A percentile compares a stretch with the other conserved stretches of the same genome.
Conservation (phyloP, 768 basidiomycete species). For the Tulasnella sp. region DNA sequence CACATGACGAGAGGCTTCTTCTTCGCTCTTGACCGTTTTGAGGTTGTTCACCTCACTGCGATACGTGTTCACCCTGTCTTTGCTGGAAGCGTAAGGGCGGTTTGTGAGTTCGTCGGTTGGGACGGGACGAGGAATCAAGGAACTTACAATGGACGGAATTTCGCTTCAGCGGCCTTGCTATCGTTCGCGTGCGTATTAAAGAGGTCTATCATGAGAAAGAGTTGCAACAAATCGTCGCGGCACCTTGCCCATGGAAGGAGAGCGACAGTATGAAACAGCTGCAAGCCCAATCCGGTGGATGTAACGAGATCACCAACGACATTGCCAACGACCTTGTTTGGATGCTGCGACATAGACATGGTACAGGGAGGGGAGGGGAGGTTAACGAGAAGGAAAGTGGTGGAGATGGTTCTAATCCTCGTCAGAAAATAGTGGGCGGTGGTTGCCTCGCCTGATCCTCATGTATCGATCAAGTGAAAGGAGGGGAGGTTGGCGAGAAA, state of each 20-base stretch:
- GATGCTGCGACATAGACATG: not conserved
- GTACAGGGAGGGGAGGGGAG: not conserved
- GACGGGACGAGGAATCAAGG: not conserved
- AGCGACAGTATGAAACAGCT: not conserved
- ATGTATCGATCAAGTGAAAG: not conserved
- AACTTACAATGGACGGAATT: not conserved
- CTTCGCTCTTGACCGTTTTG: not conserved
- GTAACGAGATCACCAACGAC: not conserved
- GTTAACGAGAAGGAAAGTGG: too few relatives aligned
- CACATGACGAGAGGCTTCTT: not conserved
- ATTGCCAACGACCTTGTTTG: not conserved
- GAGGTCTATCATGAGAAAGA: not conserved
- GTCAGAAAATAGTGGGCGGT: too few relatives aligned
- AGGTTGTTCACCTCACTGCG: not conserved
- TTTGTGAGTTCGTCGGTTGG: not conserved
- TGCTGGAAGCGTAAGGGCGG: not conserved
- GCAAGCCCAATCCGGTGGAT: too few relatives aligned
- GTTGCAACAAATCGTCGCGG: not conserved
- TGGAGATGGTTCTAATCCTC: not conserved
- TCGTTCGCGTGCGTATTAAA: not conserved
- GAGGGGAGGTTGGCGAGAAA: too few relatives aligned
- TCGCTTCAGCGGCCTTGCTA: not conserved
- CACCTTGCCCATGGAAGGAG: not conserved
- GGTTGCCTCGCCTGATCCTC: too few relatives aligned
- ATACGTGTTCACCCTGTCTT: not conserved